Conservation (phyloP, 2,329 filamentous ascomycete species). For the Mycosphaerella arachidis region DNA sequence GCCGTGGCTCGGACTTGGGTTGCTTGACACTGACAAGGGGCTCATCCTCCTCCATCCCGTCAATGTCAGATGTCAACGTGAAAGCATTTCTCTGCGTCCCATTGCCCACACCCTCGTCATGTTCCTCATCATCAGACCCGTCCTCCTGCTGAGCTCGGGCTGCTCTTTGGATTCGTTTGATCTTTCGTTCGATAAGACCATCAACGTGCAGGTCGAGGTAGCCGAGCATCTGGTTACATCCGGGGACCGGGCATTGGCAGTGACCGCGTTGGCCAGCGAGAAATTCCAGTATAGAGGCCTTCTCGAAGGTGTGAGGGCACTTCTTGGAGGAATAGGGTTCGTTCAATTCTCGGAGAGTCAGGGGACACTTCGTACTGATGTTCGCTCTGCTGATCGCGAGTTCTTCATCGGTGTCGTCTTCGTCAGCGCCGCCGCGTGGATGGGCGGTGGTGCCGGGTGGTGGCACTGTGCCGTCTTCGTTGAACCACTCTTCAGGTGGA, state of each 20-base stretch:
- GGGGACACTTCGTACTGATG: conserved; percentile 63
- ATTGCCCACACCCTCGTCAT: conserved; percentile 23
- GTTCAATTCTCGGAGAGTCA: conserved; percentile 60
- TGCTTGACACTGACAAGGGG: background rate
- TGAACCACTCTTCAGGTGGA: conserved; percentile 59
- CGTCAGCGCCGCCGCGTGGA: conserved; percentile 27
- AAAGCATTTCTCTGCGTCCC: conserved; percentile 23
- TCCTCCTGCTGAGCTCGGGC: conserved; percentile 45
- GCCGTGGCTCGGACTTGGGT: conserved; percentile 15
- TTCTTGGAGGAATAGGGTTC: conserved; percentile 63
- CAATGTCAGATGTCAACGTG: conserved; percentile 25
- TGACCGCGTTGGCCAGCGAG: conserved; percentile 38
- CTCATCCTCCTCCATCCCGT: conserved; percentile 15
- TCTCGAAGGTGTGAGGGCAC: conserved; percentile 72
- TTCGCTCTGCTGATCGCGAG: conserved; percentile 61
- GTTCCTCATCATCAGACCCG: conserved; percentile 36
- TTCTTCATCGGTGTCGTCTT: conserved; percentile 59
- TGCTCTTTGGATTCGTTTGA: conserved; percentile 51
- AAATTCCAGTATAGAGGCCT: conserved; percentile 53
- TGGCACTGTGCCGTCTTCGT: conserved; percentile 44
- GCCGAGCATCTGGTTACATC: conserved; percentile 55
- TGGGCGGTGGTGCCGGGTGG: conserved; percentile 38
- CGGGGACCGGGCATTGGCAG: conserved; percentile 60
- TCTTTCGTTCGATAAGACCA: conserved; percentile 53
- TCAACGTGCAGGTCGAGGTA: conserved; percentile 55